Base-by-base conservation (phyloP, 805 yeast species). In the Spathaspora girioi region DNA sequence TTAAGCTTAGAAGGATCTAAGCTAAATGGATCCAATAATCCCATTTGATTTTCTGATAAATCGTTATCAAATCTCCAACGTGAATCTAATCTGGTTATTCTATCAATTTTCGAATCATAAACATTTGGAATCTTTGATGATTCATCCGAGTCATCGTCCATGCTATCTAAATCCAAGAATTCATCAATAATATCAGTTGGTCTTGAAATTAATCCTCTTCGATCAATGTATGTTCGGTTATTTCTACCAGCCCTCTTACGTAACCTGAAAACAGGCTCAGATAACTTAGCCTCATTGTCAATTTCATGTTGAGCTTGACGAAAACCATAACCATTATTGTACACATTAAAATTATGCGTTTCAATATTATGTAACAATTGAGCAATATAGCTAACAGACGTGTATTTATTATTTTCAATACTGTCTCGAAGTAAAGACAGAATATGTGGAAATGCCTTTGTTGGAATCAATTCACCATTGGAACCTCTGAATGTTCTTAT, bases 1-100 rank as follows among this genome's bases (percentile, higher is more conserved):
- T 92, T 92, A 59, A 92, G 76, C 50, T 80, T 78, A 0, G 96
- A 84, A 0, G 97, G 97, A 66, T 90, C 97, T 53, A 80, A 78
- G 53, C 84, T 77, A 50, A 89, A 75, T 35, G 86, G 87, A 42
- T 72, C 76, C 45, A 61, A 55, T 12, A 65, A 52, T 5, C 74
- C 75, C 47, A 54, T 58, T 43, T 72, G 71, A 53, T 59, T 60
- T 49, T 71, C 79, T 6, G 75, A 60, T 67, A 71, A 52, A 52
- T 87, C 92, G 41, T 76, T 68, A 64, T 87, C 92, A 61, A 80
- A 85, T 59, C 73, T 81, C 87, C 87, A 87, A 54, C 82, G 78
- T 47, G 86, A 86, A 53, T 77, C 77, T 49, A 81, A 63, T 53
- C 91, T 71, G 29, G 72, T 69, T 35, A 71, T 47, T 6, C 55